Conservation (phyloP, 179 eudicot genomes). For the Sideroxylon spinosum region DNA sequence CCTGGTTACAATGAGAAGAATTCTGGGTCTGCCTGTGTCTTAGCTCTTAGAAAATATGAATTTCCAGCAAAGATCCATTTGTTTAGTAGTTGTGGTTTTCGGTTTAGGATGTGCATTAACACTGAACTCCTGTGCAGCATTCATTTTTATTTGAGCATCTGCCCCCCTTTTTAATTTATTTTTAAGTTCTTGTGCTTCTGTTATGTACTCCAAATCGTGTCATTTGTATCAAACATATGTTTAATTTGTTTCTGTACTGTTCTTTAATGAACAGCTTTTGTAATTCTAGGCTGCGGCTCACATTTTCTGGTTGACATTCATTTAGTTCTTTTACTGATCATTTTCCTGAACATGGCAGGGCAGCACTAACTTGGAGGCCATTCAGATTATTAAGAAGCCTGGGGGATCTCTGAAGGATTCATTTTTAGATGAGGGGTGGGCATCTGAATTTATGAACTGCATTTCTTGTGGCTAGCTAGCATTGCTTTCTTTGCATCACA, state of each 20-base stretch:
- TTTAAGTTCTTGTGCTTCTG: no score
- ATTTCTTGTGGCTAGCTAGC: background rate
- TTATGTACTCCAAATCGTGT: background rate
- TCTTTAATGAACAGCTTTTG: background rate
- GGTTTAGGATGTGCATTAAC: no score
- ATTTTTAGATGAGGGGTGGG: constrained; percentile 83
- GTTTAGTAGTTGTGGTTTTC: background rate
- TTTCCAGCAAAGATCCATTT: background rate
- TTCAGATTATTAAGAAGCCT: constrained; percentile 88
- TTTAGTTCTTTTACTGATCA: constrained; percentile 6
- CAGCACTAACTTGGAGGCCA: constrained; percentile 85
- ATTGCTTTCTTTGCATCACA: background rate
- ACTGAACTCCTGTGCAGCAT: background rate
- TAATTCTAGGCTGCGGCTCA: background rate
- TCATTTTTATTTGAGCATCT: background rate
- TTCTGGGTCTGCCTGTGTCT: background rate
- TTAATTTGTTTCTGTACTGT: background rate
- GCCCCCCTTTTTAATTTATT: background rate
- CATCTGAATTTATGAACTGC: background rate
- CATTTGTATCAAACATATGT: background rate
- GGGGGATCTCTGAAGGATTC: constrained; percentile 90
- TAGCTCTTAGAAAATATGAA: constrained; percentile 8
- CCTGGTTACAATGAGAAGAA: background rate
- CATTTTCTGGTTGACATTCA: background rate
- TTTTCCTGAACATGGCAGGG: constrained; percentile 48